A percentile compares a stretch with the other conserved stretches of the same genome.
phyloP scores from a whole-genome alignment of 805 yeast genomes.

The Candida insectorum region DNA sequence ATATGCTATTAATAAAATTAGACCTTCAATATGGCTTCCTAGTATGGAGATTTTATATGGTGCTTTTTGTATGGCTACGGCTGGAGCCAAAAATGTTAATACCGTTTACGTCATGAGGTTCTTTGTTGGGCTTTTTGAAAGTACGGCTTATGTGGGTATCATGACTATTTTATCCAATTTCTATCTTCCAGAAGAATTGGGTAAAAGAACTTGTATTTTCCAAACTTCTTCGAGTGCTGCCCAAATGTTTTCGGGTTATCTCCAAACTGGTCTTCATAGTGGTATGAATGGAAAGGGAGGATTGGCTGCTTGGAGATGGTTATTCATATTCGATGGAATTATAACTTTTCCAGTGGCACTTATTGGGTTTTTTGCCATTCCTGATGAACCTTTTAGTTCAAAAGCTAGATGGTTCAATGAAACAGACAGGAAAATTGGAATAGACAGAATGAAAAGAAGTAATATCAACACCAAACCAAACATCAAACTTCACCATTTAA shows the following conservation, averaged over 20 bases:
- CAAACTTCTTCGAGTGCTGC: conserved; percentile 12
- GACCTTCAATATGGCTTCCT: conserved; percentile 31
- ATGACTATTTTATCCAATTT: conserved; percentile 18
- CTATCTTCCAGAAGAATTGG: conserved; percentile 19
- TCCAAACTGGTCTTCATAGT: conserved; percentile 24
- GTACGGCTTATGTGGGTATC: conserved; percentile 15
- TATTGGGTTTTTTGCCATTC: conserved; percentile 27
- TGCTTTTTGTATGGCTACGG: conserved; percentile 29
- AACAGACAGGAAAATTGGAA: neutral
- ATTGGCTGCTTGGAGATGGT: conserved; percentile 45
- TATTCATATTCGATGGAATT: conserved; percentile 34
- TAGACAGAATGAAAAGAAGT: conserved; percentile 1
- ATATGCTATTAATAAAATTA: conserved; percentile 17
- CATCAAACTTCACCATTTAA: conserved; percentile 1
- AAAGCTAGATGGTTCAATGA: conserved; percentile 1
- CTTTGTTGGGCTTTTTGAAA: conserved; percentile 25
- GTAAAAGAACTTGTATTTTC: conserved; percentile 14
- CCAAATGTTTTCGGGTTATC: conserved; percentile 13
- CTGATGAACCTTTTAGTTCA: conserved; percentile 3
- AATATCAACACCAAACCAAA: conserved; percentile 3
- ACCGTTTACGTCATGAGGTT: conserved; percentile 61
- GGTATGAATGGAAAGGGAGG: conserved; percentile 41
- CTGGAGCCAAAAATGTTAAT: conserved; percentile 30
- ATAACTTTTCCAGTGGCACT: conserved; percentile 35
- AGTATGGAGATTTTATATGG: conserved; percentile 34